phyloP scores from a whole-genome alignment of 2,329 filamentous ascomycete genomes.

The Davidsoniella eucalypti region DNA sequence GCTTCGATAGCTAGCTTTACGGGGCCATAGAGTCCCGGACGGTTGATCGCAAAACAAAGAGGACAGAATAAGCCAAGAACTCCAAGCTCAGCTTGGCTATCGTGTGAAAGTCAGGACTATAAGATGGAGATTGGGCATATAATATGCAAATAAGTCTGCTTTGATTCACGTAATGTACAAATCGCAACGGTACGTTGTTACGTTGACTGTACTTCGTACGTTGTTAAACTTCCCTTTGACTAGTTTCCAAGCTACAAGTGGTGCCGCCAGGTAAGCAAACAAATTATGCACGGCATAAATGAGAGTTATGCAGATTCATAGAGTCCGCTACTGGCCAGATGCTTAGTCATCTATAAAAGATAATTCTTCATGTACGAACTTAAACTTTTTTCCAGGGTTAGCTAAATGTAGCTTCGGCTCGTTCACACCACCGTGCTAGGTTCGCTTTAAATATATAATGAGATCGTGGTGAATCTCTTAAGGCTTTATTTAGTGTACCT shows the following conservation, averaged over 20 bases:
- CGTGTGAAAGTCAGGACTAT: neutral
- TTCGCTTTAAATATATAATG: neutral
- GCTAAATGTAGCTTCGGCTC: neutral
- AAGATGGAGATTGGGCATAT: too few relatives aligned
- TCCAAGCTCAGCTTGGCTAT: conserved; percentile 5
- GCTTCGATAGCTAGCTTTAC: neutral
- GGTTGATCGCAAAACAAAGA: neutral
- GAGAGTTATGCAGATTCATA: neutral
- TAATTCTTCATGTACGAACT: neutral
- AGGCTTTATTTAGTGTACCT: neutral
- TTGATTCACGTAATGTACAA: too few relatives aligned
- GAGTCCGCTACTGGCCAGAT: neutral
- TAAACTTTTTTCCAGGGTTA: conserved; percentile 2
- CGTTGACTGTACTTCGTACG: neutral
- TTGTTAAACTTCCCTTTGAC: neutral
- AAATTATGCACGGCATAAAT: neutral
- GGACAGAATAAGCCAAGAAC: neutral
- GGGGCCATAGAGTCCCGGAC: too few relatives aligned
- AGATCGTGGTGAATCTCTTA: neutral
- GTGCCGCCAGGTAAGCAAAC: too few relatives aligned
- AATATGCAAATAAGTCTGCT: too few relatives aligned
- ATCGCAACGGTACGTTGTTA: too few relatives aligned
- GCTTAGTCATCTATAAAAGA: conserved; percentile 5
- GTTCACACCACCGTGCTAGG: neutral
- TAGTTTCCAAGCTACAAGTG: too few relatives aligned